Conservation (phyloP, 345 rosid genomes). For the Eucalyptus sp. region DNA sequence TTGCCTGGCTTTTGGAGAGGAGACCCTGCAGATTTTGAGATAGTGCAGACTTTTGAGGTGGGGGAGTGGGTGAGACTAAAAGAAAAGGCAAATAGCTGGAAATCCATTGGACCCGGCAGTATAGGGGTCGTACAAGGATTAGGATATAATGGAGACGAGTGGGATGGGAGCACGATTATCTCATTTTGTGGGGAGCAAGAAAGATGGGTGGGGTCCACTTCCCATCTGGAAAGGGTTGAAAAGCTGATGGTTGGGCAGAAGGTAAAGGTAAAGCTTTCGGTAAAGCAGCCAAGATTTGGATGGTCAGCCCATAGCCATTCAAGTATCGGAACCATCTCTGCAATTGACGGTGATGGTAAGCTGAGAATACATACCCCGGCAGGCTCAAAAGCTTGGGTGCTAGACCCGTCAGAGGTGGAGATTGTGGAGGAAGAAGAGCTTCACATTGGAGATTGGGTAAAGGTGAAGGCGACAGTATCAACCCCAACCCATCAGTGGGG, state of each 20-base stretch:
- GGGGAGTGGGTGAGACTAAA: constrained; percentile 90
- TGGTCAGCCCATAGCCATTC: constrained; percentile 92
- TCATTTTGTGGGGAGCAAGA: constrained; percentile 94
- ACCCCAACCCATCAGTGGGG: constrained; percentile 94
- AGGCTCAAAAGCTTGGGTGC: constrained; percentile 94
- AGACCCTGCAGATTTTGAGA: constrained; percentile 87
- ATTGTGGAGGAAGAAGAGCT: constrained; percentile 73
- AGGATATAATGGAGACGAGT: constrained; percentile 66
- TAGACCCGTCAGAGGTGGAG: constrained; percentile 88
- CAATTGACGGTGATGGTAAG: constrained; percentile 94
- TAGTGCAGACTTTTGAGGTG: constrained; percentile 65
- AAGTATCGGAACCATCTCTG: constrained; percentile 70
- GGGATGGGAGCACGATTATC: constrained; percentile 72
- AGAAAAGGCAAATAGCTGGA: constrained; percentile 57
- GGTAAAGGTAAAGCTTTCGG: constrained; percentile 58
- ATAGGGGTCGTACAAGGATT: constrained; percentile 85
- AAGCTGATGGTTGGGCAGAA: constrained; percentile 63
- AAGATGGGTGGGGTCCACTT: constrained; percentile 73
- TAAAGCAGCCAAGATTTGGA: constrained; percentile 89
- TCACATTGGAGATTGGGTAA: constrained; percentile 84
- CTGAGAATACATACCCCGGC: constrained; percentile 85
- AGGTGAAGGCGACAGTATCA: constrained; percentile 48
- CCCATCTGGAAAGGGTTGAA: constrained; percentile 55
- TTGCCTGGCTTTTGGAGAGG: constrained; percentile 85
- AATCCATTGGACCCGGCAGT: constrained; percentile 69